phyloP scores from a whole-genome alignment of 2,329 filamentous ascomycete species.

The Ophiostoma sp. region DNA sequence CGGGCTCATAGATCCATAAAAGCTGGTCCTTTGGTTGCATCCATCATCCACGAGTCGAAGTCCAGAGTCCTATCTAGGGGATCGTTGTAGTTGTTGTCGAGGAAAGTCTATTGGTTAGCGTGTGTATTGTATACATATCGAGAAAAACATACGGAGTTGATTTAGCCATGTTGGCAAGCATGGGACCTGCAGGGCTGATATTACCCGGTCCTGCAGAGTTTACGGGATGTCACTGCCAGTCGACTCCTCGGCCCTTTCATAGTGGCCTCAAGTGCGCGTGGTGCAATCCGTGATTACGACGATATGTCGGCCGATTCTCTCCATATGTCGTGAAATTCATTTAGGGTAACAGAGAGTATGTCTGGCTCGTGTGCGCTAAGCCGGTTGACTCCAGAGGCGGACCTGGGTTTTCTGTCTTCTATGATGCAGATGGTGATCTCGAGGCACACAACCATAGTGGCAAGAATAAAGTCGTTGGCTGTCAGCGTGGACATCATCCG shows the following conservation, averaged over 20 bases:
- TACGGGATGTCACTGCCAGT: not conserved
- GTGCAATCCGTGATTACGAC: not conserved
- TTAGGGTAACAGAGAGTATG: not conserved
- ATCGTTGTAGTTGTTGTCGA: conserved; percentile 17
- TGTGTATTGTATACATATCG: not conserved
- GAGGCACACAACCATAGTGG: not conserved
- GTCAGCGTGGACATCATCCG: not conserved
- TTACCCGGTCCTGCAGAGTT: not conserved
- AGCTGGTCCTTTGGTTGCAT: not conserved
- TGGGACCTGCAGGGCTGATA: no score
- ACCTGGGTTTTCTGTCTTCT: not conserved
- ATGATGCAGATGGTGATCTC: not conserved
- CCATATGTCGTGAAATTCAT: not conserved
- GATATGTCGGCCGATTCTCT: not conserved
- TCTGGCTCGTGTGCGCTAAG: not conserved
- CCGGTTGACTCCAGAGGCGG: not conserved
- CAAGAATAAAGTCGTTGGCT: not conserved
- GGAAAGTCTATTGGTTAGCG: conserved; percentile 7
- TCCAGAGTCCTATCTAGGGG: not conserved
- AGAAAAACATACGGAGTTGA: conserved; percentile 14
- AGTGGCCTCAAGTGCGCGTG: not conserved
- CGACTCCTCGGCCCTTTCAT: not conserved
- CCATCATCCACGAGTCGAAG: not conserved
- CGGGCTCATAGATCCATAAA: not conserved
- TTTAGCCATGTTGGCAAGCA: not conserved